Evolutionary conservation across 1,284 basidiomycete species (phyloP).

Genomic region (Ganoderma leucocontextum): DNA sequence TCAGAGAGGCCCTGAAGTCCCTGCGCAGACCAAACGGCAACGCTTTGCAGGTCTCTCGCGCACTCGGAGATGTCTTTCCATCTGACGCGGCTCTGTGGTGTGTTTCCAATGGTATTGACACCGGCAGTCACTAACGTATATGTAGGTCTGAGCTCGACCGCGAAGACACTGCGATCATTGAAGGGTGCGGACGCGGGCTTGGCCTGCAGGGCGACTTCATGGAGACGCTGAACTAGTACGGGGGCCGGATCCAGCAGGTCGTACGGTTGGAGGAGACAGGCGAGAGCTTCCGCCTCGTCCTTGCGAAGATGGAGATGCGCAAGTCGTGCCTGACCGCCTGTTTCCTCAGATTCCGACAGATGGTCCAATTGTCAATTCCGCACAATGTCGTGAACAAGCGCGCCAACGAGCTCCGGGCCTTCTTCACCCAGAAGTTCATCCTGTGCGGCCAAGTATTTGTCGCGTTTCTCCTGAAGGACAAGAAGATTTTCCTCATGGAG

Average conservation of each 20-base stretch:
- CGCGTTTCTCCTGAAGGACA: constrained; percentile 70
- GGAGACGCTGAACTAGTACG: constrained; percentile 65
- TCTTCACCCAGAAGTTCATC: constrained; percentile 59
- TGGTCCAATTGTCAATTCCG: constrained; percentile 63
- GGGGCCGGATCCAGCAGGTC: constrained; percentile 72
- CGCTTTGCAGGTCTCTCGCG: constrained; percentile 47
- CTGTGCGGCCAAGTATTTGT: constrained; percentile 69
- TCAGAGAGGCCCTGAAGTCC: constrained; percentile 42
- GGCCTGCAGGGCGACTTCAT: constrained; percentile 65
- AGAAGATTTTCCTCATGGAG: constrained; percentile 65
- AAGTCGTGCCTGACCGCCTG: constrained; percentile 70
- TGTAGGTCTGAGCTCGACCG: constrained; percentile 73
- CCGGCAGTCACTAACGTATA: not conserved
- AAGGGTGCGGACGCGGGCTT: constrained; percentile 60
- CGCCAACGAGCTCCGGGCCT: constrained; percentile 43
- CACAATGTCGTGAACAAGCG: constrained; percentile 49
- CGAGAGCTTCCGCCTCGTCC: constrained; percentile 46
- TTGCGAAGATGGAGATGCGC: constrained; percentile 63
- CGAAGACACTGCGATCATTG: constrained; percentile 66
- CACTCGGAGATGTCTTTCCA: constrained; percentile 13
- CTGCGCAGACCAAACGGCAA: constrained; percentile 54
- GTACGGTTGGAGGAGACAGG: constrained; percentile 48
- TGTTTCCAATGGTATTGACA: not conserved
- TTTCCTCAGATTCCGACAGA: constrained; percentile 65
- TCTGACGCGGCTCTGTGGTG: constrained; percentile 32